phyloP scores from a whole-genome alignment of 768 basidiomycete species.

The Phanerochaete carnosa region DNA sequence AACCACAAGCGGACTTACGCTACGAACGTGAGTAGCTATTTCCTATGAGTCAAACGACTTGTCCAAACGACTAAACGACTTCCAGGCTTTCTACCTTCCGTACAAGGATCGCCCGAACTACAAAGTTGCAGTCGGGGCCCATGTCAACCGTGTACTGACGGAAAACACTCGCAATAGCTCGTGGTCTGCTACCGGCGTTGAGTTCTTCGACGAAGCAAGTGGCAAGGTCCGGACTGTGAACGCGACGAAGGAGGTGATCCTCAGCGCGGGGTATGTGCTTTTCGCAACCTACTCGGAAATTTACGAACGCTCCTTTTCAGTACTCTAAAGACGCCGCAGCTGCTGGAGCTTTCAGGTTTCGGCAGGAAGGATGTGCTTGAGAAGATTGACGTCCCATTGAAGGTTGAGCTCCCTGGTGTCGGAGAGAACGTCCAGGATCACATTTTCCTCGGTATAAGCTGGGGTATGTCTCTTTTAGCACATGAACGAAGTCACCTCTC shows the following conservation, averaged over 20 bases:
- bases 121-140: slow-evolving; percentile 12
- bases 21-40: slow-evolving; percentile 6
- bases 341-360: slow-evolving; percentile 51
- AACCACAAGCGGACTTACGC: slow-evolving; percentile 12
- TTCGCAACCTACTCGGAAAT: neutral
- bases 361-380: slow-evolving; percentile 34
- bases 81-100: slow-evolving; percentile 13
- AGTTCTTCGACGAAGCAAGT: slow-evolving; percentile 1
- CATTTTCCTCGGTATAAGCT: slow-evolving; percentile 19
- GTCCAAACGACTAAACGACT: neutral
- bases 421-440: slow-evolving; percentile 50
- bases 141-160: slow-evolving; percentile 7
- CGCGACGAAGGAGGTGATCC: slow-evolving; percentile 11
- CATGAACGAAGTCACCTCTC: neutral
- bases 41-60: no score
- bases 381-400: slow-evolving; percentile 30
- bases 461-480: slow-evolving; percentile 10
- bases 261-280: slow-evolving; percentile 10
- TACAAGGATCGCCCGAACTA: slow-evolving; percentile 16
- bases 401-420: slow-evolving; percentile 43
- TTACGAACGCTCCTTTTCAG: slow-evolving; percentile 19
- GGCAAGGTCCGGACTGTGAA: slow-evolving; percentile 8
- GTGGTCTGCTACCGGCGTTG: slow-evolving; percentile 6
- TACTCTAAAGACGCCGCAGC: slow-evolving; percentile 41
- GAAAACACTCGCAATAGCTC: neutral